Evolutionary conservation across 2,329 filamentous ascomycete species (phyloP), one percentile per base, ranked within the genome.

Genomic region (Botrytis hyacinthi): DNA sequence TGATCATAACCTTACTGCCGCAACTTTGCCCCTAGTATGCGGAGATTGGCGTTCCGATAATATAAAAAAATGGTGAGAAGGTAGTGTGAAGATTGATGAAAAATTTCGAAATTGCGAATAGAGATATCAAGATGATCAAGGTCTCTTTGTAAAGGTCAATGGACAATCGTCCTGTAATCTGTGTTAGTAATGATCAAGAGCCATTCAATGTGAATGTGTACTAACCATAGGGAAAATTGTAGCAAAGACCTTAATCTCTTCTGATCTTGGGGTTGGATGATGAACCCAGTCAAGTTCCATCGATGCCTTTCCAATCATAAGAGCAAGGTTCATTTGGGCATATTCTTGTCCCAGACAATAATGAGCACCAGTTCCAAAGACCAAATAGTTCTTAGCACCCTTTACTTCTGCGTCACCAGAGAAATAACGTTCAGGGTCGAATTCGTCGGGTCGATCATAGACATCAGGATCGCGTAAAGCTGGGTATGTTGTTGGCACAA

Each of bases 241-340:
- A 59, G 96, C 96, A 84, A 98, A 99, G 78, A 98, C 95, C 86
- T 97, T 95, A 84, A 99, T 98, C 83, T 97, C 91, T 85, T 99
- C 96, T 0, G 93, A 97, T 74, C 86, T 81, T 0, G 92, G 90
- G 18, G 96, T 98, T 29, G 94, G 84, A 81, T 94, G 90, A 83
- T 99, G 96, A 82, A 91, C 88, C 95, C 95, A 98, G 83, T 98
- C 90, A 78, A 98, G 86, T 81, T 91, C 86, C 82, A 97, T 87
- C 77, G 93, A 92, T 14, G 94, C 95, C 87, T 96, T 97, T 81
- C 94, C 95, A 80, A 97, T 88, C 87, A 97, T 92, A 65, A 93
- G 89, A 81, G 93, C 95, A 79, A 99, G 85, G 83, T 97, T 97
- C 75, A 94, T 86, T 82, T 93, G 91, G 14, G 94, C 96, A 80